Conservation (phyloP, 768 basidiomycete species). For the Tephrocybe sp. region DNA sequence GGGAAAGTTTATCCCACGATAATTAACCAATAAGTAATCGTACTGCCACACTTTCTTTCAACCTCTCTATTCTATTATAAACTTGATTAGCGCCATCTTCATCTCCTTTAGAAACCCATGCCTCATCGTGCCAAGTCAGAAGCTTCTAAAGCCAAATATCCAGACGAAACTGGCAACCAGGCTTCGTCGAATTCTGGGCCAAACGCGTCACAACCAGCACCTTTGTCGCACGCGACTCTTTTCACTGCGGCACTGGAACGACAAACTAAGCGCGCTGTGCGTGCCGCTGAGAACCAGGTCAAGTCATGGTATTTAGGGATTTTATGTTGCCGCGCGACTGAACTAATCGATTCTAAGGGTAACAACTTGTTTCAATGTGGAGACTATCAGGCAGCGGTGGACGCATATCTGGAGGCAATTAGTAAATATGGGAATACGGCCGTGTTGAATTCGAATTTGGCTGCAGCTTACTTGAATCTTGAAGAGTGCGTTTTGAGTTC, state of each 20-base stretch:
- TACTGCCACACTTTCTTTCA: too few species aligned
- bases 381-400: slow-evolving; percentile 28
- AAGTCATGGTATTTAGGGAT: too few species aligned
- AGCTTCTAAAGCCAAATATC: slow-evolving; percentile 1
- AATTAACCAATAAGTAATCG: too few species aligned
- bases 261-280: slow-evolving; percentile 8
- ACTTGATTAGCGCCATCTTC: neutral
- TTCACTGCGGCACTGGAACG: slow-evolving; percentile 3
- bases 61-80: too few species aligned
- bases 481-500: slow-evolving; percentile 22
- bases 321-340: neutral
- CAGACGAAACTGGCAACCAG: neutral
- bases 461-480: slow-evolving; percentile 36
- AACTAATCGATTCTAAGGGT: slow-evolving; percentile 24
- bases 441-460: slow-evolving; percentile 33
- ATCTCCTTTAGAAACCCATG: neutral
- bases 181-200: neutral
- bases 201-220: neutral
- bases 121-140: slow-evolving; percentile 6
- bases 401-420: slow-evolving; percentile 27
- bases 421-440: slow-evolving; percentile 32
- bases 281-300: slow-evolving; percentile 8
- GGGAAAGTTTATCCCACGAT: too few species aligned
- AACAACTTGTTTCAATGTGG: slow-evolving; percentile 31
- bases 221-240: slow-evolving; percentile 9